phyloP scores from a whole-genome alignment of 106 monocot species.

The Posidonia australis region DNA sequence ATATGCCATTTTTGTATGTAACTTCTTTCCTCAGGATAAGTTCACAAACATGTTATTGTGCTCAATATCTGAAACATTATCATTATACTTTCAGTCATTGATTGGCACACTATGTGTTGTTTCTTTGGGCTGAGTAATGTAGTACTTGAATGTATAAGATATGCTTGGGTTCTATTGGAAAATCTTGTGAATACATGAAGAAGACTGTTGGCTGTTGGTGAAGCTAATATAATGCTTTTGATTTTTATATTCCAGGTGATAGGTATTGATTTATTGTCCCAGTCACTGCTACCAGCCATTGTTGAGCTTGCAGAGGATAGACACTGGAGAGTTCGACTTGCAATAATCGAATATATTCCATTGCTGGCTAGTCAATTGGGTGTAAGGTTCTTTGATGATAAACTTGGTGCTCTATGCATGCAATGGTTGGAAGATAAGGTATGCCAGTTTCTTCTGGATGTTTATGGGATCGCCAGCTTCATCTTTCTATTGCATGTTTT shows the following conservation, averaged over 20 bases:
- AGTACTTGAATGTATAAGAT: too few relatives aligned
- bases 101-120: too few relatives aligned
- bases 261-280: conserved; percentile 83
- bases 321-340: conserved; percentile 91
- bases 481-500: too few relatives aligned
- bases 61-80: too few relatives aligned
- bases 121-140: too few relatives aligned
- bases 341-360: conserved; percentile 94
- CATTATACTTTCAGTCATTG: too few relatives aligned
- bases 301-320: conserved; percentile 92
- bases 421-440: conserved; percentile 99
- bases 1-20: neutral
- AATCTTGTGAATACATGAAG: too few relatives aligned
- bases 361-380: conserved; percentile 89
- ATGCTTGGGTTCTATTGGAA: too few relatives aligned
- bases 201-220: neutral
- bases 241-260: conserved; percentile 48
- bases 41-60: too few relatives aligned
- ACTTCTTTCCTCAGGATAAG: too few relatives aligned
- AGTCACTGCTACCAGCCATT: conserved; percentile 84
- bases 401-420: conserved; percentile 90
- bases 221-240: neutral
- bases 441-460: neutral
- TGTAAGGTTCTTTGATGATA: conserved; percentile 90
- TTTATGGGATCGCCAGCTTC: too few relatives aligned